Evolutionary conservation across 169 alveolate genomes (phyloP).

Genomic region (Theileria parva): DNA sequence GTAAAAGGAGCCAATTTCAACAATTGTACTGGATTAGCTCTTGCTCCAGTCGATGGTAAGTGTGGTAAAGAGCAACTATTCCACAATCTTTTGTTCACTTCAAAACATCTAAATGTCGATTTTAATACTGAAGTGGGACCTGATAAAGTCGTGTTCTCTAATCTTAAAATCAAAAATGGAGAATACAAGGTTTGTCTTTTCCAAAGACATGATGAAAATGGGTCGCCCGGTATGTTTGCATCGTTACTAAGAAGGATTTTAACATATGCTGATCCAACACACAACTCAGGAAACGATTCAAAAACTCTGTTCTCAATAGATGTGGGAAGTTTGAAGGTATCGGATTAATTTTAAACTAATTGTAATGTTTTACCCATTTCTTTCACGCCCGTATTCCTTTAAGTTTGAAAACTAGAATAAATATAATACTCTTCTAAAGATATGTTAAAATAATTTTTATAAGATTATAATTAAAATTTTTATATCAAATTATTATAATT

Average conservation of each 20-base stretch:
- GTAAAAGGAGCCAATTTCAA: slow-evolving; percentile 39
- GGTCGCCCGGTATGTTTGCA: neutral
- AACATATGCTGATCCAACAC: slow-evolving; percentile 4
- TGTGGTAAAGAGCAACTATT: slow-evolving; percentile 23
- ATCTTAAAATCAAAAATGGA: slow-evolving; percentile 41
- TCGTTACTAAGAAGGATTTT: neutral
- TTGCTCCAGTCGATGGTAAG: neutral
- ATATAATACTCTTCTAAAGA: no score
- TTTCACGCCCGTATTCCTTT: no score
- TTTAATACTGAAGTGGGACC: neutral
- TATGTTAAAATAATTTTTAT: no score
- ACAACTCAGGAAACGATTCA: neutral
- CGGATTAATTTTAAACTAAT: slow-evolving; percentile 1
- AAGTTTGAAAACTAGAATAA: no score
- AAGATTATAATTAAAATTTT: no score
- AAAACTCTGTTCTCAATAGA: slow-evolving; percentile 43
- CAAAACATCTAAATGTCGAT: slow-evolving; percentile 23
- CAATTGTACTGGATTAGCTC: slow-evolving; percentile 41
- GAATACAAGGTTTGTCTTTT: slow-evolving; percentile 48
- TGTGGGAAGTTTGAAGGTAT: slow-evolving; percentile 34
- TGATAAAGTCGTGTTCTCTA: slow-evolving; percentile 18
- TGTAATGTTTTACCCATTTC: no score
- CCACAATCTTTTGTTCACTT: slow-evolving; percentile 22
- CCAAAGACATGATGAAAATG: slow-evolving; percentile 42
- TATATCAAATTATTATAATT: no score